Base-by-base conservation (phyloP, 1,139 yeast species). In the Nakaseomyces uthaithaninus region DNA sequence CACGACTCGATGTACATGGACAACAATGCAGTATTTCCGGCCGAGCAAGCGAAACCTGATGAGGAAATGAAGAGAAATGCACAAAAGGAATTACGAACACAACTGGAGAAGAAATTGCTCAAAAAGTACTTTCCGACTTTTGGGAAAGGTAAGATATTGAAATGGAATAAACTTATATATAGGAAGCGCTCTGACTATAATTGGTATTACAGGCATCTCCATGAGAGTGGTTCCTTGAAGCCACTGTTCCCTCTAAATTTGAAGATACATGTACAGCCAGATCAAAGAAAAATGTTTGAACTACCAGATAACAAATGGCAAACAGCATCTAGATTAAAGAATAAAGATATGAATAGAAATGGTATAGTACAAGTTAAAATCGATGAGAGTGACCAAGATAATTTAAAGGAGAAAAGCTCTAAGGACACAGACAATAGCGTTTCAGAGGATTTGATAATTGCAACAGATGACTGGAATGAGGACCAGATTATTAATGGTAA, bases 401-500 rank as follows among this genome's bases (percentile, higher is more conserved):
- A 59, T 20, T 42, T 48, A 14, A 54, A 45, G 18, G 44, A 46
- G 18, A 49, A 27, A 54, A 61, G 48, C 57, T 63, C 43, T 17
- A 42, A 46, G 17, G 42, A 44, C 7, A 37, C 42, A 9, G 45
- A 49, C 17, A 47, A 51, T 16, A 49, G 51, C 28, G 47, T 58
- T 20, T 70, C 75, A 23, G 75, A 76, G 41, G 85, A 81, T 45
- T 62, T 84, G 40, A 66, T 82, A 4, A 65, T 86, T 33, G 83
- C 93, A 0, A 74, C 91, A 0, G 80, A 85, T 14, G 91, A 83
- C 50, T 87, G 96, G 95, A 80, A 85, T 53, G 84, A 80, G 52
- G 79, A 76, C 23, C 67, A 67, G 4, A 75, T 82, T 14, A 66
- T 82, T 17, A 75, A 77, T 40, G 70, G 43, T 5, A 40, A 44